Evolutionary conservation across 2,329 filamentous ascomycete species (phyloP).

Genomic region (Penicillium decumbens): DNA sequence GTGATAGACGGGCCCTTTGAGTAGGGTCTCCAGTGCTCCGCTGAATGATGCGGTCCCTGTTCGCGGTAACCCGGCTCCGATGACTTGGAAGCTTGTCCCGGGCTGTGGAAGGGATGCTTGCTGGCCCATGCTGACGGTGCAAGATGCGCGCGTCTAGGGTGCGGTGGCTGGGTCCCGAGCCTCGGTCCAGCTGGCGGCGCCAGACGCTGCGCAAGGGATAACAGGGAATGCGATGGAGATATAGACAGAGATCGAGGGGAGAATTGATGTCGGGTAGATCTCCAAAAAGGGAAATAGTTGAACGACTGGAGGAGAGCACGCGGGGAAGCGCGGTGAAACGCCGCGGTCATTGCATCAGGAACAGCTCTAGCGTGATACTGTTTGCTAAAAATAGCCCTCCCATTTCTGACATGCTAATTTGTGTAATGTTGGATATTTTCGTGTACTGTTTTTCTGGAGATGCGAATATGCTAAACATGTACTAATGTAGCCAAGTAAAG

Average conservation of each 20-base stretch:
- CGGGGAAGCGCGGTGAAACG: background rate
- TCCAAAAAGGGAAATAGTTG: background rate
- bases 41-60: slow-evolving; percentile 52
- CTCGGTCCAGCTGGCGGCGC: background rate
- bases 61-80: slow-evolving; percentile 35
- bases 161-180: background rate
- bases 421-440: background rate
- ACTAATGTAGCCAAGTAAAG: background rate
- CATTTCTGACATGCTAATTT: background rate
- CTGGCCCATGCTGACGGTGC: slow-evolving; percentile 17
- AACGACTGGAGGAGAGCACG: background rate
- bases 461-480: background rate
- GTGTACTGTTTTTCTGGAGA: background rate
- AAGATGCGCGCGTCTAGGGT: background rate
- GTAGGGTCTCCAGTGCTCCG: slow-evolving; percentile 45
- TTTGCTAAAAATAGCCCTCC: background rate
- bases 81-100: slow-evolving; percentile 22
- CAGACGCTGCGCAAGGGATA: background rate
- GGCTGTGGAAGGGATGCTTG: slow-evolving; percentile 16
- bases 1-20: slow-evolving; percentile 49
- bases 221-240: background rate
- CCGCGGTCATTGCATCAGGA: background rate
- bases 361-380: background rate
- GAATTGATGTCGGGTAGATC: background rate
- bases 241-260: background rate